Conservation (phyloP, 179 eudicot genomes). For the Patellifolia procumbens region DNA sequence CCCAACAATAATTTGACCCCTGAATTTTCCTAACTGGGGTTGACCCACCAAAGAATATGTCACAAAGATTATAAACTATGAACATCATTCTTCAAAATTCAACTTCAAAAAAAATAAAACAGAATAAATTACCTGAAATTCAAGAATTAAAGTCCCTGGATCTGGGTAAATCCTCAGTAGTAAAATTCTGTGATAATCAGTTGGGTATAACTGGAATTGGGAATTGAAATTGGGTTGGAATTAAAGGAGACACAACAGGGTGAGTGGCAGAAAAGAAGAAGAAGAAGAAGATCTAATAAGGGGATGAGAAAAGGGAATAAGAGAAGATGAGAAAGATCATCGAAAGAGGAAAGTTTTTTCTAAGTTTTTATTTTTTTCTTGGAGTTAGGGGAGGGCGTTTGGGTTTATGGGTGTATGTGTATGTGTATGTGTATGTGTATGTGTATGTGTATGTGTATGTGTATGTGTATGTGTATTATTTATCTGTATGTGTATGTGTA, state of each 20-base stretch:
- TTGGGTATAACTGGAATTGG: neutral
- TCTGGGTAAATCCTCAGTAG: conserved; percentile 15
- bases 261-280: neutral
- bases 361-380: neutral
- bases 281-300: conserved; percentile 21
- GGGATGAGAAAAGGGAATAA: neutral
- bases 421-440: no score
- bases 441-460: no score
- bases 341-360: conserved; percentile 34
- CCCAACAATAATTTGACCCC: conserved; percentile 18
- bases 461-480: no score
- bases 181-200: neutral
- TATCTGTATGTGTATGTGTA: no score
- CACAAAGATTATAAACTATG: neutral
- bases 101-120: conserved; percentile 6
- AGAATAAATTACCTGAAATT: conserved; percentile 10
- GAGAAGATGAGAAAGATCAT: conserved; percentile 10
- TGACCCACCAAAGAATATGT: conserved; percentile 31
- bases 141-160: conserved; percentile 15
- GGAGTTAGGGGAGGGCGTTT: neutral
- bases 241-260: neutral
- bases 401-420: conserved; percentile 9
- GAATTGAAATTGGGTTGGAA: neutral
- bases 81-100: neutral
- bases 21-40: conserved; percentile 25